These are phyloP conservation scores for Xylaria cubensis DNA, from an alignment of 495 filamentous ascomycete species.

Conservation along the genomic window DNA sequence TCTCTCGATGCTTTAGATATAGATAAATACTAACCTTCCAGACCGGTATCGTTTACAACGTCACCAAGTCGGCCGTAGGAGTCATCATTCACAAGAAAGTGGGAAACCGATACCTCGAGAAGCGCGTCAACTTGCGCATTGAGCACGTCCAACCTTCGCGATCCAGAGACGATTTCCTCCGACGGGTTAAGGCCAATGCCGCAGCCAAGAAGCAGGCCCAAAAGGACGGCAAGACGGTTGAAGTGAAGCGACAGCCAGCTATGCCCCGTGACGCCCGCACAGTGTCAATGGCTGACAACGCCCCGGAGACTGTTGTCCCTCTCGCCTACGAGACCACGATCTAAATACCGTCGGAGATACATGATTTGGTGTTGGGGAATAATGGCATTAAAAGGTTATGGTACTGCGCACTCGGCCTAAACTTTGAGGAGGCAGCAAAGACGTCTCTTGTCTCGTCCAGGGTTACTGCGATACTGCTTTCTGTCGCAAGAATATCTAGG, in stretches of 20 bases:
- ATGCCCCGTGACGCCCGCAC: constrained; percentile 79
- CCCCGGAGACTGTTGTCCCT: constrained; percentile 88
- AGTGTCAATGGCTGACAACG: constrained; percentile 74
- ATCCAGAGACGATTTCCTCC: constrained; percentile 93
- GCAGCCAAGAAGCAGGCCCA: constrained; percentile 90
- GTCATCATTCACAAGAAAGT: constrained; percentile 99
- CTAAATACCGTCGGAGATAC: constrained; percentile 55
- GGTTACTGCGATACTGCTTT: too few relatives aligned
- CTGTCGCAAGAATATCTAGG: too few relatives aligned
- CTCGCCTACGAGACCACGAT: constrained; percentile 98
- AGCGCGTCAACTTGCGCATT: constrained; percentile 97
- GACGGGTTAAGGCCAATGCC: constrained; percentile 94
- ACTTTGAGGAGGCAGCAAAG: too few relatives aligned
- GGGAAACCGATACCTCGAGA: constrained; percentile 97
- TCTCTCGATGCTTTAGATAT: background rate
- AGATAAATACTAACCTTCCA: constrained; percentile 35
- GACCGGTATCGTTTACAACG: constrained; percentile 97
- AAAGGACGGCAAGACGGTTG: constrained; percentile 79
- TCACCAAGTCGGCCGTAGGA: constrained; percentile 93
- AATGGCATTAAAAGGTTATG: constrained; percentile 37
- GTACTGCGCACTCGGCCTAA: background rate
- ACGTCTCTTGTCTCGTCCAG: too few relatives aligned
- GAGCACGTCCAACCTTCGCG: constrained; percentile 95
- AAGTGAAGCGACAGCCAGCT: constrained; percentile 88
- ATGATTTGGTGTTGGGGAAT: constrained; percentile 39